A percentile compares a stretch with the other conserved stretches of the same genome.
Conservation (phyloP, 2,329 filamentous ascomycete species). For the Nemania sp. region DNA sequence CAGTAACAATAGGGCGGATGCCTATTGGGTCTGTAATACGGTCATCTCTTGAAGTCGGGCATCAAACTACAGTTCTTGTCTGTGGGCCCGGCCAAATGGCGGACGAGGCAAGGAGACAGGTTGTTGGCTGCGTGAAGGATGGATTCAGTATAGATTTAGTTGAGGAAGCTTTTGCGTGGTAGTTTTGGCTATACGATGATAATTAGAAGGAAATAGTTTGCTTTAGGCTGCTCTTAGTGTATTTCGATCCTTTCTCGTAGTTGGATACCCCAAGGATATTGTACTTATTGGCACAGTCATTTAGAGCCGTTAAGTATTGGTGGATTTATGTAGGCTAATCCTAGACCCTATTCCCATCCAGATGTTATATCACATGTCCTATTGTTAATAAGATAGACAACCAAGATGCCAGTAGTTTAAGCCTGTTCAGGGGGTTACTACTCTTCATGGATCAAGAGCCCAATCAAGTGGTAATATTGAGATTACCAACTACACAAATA, state of each 20-base stretch:
- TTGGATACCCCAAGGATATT: not conserved
- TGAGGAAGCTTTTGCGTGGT: constrained; percentile 48
- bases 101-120: constrained; percentile 44
- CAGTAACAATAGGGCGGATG: constrained; percentile 39
- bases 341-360: no score
- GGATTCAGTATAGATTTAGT: constrained; percentile 42
- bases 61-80: constrained; percentile 44
- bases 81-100: constrained; percentile 48
- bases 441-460: no score
- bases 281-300: no score
- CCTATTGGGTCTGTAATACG: constrained; percentile 39
- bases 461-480: no score
- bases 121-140: constrained; percentile 41
- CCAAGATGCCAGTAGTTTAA: no score
- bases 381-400: no score
- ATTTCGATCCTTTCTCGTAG: not conserved
- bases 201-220: not conserved
- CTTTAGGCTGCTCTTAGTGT: not conserved
- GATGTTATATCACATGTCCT: no score
- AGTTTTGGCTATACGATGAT: not conserved
- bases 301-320: no score
- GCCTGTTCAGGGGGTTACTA: no score
- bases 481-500: no score
- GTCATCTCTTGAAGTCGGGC: constrained; percentile 35
- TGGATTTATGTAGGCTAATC: no score